Conservation (phyloP, 192 early-diverging fungal species). For the Diversispora epigaea region DNA sequence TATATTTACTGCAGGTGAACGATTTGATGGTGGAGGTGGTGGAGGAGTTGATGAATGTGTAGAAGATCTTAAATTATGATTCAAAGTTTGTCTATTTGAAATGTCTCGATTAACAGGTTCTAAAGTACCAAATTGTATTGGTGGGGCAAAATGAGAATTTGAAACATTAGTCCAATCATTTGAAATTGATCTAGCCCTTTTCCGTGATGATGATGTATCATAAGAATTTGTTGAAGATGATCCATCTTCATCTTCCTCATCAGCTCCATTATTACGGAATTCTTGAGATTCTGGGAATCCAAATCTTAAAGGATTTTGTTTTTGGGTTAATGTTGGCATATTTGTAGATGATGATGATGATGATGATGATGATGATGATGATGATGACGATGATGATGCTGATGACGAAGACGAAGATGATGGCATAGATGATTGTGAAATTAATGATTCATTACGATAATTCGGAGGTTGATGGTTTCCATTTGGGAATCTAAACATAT, state of each 20-base stretch:
- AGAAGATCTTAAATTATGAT: not conserved
- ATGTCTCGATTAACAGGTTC: slow-evolving; percentile 7
- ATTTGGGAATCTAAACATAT: slow-evolving; percentile 3
- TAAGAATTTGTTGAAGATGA: not conserved
- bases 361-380: not conserved
- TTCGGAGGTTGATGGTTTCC: slow-evolving; percentile 2
- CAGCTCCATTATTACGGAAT: not conserved
- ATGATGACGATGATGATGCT: not conserved
- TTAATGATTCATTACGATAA: not conserved
- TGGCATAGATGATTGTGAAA: too few relatives aligned
- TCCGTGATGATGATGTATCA: slow-evolving; percentile 6
- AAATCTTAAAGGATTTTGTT: slow-evolving; percentile 23
- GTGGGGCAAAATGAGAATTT: not conserved
- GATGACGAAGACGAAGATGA: not conserved
- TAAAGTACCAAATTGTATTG: slow-evolving; percentile 1
- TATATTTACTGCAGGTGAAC: not conserved
- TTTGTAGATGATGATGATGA: not conserved
- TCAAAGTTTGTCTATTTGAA: not conserved
- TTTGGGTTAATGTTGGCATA: not conserved
- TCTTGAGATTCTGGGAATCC: slow-evolving; percentile 12
- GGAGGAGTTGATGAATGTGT: not conserved
- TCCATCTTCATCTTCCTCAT: slow-evolving; percentile 19
- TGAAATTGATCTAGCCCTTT: slow-evolving; percentile 21
- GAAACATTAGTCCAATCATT: slow-evolving; percentile 25
- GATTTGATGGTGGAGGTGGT: not conserved